These are phyloP conservation scores for Tolypocladium paradoxum DNA, from an alignment of 2,329 filamentous ascomycete genomes.

Conservation along the genomic window DNA sequence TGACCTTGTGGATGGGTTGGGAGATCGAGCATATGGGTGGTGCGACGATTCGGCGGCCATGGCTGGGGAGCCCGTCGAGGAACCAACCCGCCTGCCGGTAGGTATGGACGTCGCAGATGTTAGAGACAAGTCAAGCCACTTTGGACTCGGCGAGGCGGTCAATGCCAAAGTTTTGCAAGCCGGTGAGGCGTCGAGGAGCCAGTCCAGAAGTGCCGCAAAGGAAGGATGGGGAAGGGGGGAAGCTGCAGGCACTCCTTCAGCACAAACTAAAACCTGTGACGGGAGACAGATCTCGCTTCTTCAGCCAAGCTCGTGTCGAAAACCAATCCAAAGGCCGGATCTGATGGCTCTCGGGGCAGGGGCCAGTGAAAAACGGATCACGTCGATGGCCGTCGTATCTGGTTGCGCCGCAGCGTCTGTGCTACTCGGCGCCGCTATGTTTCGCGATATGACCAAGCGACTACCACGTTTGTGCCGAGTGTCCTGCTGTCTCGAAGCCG, in stretches of 20 bases:
- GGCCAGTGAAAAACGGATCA: constrained; percentile 7
- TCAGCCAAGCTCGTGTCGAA: constrained; percentile 7
- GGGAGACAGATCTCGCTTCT: constrained; percentile 9
- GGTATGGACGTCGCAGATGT: background rate
- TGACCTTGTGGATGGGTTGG: constrained; percentile 49
- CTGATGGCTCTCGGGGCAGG: constrained; percentile 2
- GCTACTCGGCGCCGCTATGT: constrained; percentile 8
- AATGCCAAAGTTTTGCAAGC: background rate
- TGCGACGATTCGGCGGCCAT: constrained; percentile 44
- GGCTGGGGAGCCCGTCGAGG: constrained; percentile 7
- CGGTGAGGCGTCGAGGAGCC: background rate
- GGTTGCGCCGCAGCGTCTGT: constrained; percentile 12
- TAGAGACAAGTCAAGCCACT: background rate
- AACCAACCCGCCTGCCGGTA: background rate
- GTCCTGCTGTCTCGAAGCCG: background rate
- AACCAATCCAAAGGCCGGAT: constrained; percentile 3
- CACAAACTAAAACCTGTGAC: constrained; percentile 3
- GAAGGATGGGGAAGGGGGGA: too few relatives aligned
- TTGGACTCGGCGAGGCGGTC: background rate
- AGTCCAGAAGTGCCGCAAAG: background rate
- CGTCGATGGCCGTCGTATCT: constrained; percentile 10
- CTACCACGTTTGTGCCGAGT: constrained; percentile 4
- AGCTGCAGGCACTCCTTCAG: background rate
- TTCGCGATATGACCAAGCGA: constrained; percentile 9
- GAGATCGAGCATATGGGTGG: constrained; percentile 49